A percentile compares a stretch with the other conserved stretches of the same genome.
Evolutionary conservation across 306 rosid genomes (phyloP).

Genomic region (Sicyos edulis): DNA sequence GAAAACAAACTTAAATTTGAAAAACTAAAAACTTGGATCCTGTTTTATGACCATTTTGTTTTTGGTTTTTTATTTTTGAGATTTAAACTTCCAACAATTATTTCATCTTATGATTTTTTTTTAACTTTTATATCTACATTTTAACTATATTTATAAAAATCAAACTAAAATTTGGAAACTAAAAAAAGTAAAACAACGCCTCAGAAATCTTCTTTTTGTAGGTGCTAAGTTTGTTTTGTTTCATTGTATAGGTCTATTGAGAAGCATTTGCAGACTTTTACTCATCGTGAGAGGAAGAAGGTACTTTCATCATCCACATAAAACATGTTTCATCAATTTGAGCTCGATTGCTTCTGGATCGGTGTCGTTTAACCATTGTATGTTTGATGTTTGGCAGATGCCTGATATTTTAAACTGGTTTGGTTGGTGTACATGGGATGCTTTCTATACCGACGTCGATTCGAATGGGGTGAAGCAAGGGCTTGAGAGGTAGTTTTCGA

Average conservation of each 20-base stretch:
- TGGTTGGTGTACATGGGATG: conserved; percentile 99
- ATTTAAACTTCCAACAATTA: too few species aligned
- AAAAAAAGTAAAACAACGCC: too few species aligned
- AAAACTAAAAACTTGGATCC: neutral
- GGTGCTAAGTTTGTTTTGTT: conserved; percentile 9
- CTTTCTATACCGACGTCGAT: conserved; percentile 73
- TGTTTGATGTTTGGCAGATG: conserved; percentile 45
- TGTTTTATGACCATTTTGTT: too few species aligned
- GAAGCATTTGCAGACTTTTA: conserved; percentile 70
- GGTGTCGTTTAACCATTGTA: neutral
- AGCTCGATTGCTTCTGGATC: neutral
- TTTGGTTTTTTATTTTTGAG: too few species aligned
- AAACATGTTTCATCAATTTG: neutral
- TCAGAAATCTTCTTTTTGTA: neutral
- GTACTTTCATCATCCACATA: conserved; percentile 5
- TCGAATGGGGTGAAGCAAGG: conserved; percentile 80
- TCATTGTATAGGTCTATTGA: conserved; percentile 57
- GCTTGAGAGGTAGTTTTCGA: conserved; percentile 46
- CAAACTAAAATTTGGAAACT: too few species aligned
- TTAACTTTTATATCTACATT: too few species aligned
- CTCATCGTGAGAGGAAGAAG: conserved; percentile 81
- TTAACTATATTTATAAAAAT: too few species aligned
- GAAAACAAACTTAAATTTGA: too few species aligned
- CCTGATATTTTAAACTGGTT: conserved; percentile 91
- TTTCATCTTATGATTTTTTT: too few species aligned